phyloP scores from a whole-genome alignment of 768 basidiomycete species.

The Calocybe cyanea region DNA sequence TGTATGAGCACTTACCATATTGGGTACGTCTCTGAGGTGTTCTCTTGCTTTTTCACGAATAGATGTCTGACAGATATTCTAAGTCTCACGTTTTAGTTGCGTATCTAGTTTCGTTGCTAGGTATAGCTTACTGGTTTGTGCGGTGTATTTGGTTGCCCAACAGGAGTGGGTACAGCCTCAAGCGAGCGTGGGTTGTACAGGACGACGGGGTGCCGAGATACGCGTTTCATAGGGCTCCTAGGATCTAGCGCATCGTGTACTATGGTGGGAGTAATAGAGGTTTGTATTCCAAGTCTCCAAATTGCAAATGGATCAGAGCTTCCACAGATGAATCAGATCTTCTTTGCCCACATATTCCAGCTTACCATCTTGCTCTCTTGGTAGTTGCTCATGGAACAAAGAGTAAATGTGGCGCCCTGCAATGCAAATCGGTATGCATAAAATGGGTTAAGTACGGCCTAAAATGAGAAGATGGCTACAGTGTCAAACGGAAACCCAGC shows the following conservation, averaged over 20 bases:
- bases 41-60: slow-evolving; percentile 14
- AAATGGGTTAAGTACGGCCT: too few species aligned
- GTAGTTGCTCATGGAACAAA: too few species aligned
- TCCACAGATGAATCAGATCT: too few species aligned
- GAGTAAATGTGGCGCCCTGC: too few species aligned
- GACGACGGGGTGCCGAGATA: slow-evolving; percentile 58
- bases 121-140: slow-evolving; percentile 54
- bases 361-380: too few species aligned
- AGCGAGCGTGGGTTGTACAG: slow-evolving; percentile 43
- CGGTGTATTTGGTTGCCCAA: slow-evolving; percentile 48
- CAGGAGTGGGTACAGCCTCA: slow-evolving; percentile 44
- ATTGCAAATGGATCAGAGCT: too few species aligned
- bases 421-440: too few species aligned
- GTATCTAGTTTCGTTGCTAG: slow-evolving; percentile 42
- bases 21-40: slow-evolving; percentile 52
- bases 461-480: too few species aligned
- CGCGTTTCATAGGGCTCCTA: slow-evolving; percentile 41
- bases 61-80: slow-evolving; percentile 22
- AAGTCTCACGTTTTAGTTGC: slow-evolving; percentile 51
- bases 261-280: too few species aligned
- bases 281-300: too few species aligned
- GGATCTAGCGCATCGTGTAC: neutral
- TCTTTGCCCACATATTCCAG: too few species aligned
- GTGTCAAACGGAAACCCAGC: too few species aligned
- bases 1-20: slow-evolving; percentile 62